Evolutionary conservation across 2,329 filamentous ascomycete species (phyloP), one percentile per base, ranked within the genome.

Genomic region (Neofusicoccum parvum): DNA sequence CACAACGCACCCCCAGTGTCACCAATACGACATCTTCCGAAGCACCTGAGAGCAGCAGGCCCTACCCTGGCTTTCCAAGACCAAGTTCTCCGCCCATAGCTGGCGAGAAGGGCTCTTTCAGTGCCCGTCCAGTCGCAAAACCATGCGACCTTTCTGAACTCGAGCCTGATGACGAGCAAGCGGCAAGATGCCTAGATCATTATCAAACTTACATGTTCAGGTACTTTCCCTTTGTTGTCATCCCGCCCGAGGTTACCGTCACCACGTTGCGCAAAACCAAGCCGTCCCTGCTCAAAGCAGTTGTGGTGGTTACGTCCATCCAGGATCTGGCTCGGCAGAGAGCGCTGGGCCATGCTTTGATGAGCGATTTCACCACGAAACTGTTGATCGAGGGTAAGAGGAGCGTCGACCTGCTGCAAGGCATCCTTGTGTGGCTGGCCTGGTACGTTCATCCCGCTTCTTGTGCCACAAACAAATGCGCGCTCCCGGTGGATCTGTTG

Each of bases 171-270:
- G 62, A 56, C 41, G 51, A 37, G 23, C 20, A 54, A 12, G 43
- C 49, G 43, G 50, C 49, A 46, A 48, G 14, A 46, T 62, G 63
- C 36, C 49, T 67, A 14, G 32, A 56, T n/a, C 48, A 62, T 6
- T 67, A 60, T 49, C 62, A 60, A 5, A 62, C 62, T 4, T 53
- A 62, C 46, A 53, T 67, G 53, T 36, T 63, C 41, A 45, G 41
- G 36, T 46, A 65, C 37, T 65, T 65, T 46, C 64, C 64, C 23
- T 65, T 65, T 20, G 64, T 65, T 46, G 48, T 65, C 23, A 46
- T 65, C 6, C 54, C 64, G 2, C 32, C 54, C 9, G 64, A 46
- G 46, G 39, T 36, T n/a, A 65, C 64, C 7, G 32, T 48, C 14
- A 37, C 48, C 6, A 32, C 48, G n/a, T 20, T 65, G 37, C 64